Percentiles rank a stretch among this genome's conserved stretches.
Evolutionary conservation across 176 grass and related monocot species (phyloP).

Genomic region (Zea luxurians): DNA sequence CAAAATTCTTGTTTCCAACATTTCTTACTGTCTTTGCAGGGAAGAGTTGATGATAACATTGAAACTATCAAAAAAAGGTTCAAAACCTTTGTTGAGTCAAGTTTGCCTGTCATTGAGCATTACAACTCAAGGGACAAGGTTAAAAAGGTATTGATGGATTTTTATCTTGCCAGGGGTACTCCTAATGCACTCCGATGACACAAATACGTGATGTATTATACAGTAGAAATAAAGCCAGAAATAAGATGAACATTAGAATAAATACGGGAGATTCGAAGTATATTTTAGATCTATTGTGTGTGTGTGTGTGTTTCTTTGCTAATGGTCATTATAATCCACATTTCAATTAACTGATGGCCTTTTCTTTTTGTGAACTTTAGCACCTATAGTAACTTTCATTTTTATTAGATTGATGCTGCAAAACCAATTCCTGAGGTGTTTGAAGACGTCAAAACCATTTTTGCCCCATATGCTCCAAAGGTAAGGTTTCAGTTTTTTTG

Average conservation of each 20-base stretch:
- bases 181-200: not conserved
- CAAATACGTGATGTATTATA: not conserved
- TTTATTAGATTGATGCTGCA: slow-evolving; percentile 63
- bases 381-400: slow-evolving; percentile 10
- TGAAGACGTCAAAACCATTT: slow-evolving; percentile 74
- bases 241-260: not conserved
- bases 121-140: slow-evolving; percentile 65
- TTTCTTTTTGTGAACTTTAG: slow-evolving; percentile 36
- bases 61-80: slow-evolving; percentile 97
- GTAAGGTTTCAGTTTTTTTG: slow-evolving; percentile 29
- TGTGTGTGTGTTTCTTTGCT: not conserved
- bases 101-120: slow-evolving; percentile 87
- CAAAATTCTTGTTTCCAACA: slow-evolving; percentile 17
- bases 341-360: not conserved
- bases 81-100: slow-evolving; percentile 85
- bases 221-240: not conserved
- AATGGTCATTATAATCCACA: slow-evolving; percentile 2
- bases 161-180: not conserved
- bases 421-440: slow-evolving; percentile 91
- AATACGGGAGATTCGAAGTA: not conserved
- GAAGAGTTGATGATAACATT: slow-evolving; percentile 97
- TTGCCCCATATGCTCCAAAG: slow-evolving; percentile 59
- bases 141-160: slow-evolving; percentile 58
- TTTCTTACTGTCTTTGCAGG: slow-evolving; percentile 53
- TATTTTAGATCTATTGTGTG: not conserved